These are phyloP conservation scores for Blastobotrys proliferans DNA, from an alignment of 1,139 yeast species.

Conservation along the genomic window DNA sequence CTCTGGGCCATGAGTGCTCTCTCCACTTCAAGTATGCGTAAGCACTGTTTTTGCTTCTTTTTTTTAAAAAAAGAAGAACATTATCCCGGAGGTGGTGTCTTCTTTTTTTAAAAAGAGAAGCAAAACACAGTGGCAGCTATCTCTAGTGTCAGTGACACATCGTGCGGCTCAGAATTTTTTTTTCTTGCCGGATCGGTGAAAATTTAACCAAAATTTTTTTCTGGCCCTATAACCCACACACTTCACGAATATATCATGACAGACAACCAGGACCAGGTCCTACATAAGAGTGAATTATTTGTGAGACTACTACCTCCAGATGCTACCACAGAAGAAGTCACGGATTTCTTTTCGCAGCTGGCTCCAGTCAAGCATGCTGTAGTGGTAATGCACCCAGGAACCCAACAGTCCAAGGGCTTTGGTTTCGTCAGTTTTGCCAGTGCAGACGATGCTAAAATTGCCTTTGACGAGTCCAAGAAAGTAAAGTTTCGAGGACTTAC, in stretches of 20 bases:
- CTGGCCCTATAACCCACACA: too few species aligned
- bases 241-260: too few species aligned
- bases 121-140: too few species aligned
- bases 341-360: conserved; percentile 82
- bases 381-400: conserved; percentile 72
- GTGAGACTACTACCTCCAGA: conserved; percentile 78
- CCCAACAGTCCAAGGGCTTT: conserved; percentile 73
- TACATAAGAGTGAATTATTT: conserved; percentile 45
- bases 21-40: too few species aligned
- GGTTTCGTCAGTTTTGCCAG: conserved; percentile 90
- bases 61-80: too few species aligned
- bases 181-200: not conserved
- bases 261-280: not conserved
- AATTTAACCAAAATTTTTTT: not conserved
- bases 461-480: conserved; percentile 65
- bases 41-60: too few species aligned
- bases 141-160: too few species aligned
- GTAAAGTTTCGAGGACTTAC: conserved; percentile 58
- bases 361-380: conserved; percentile 96
- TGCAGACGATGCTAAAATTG: conserved; percentile 79
- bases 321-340: conserved; percentile 75
- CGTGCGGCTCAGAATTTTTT: too few species aligned
- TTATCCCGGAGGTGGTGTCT: too few species aligned
- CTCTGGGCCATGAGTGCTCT: conserved; percentile 28
- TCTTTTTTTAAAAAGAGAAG: too few species aligned